Percentiles rank a stretch among this genome's conserved stretches.
Conservation (phyloP, 768 basidiomycete species). For the Tricholoma flavovirens region DNA sequence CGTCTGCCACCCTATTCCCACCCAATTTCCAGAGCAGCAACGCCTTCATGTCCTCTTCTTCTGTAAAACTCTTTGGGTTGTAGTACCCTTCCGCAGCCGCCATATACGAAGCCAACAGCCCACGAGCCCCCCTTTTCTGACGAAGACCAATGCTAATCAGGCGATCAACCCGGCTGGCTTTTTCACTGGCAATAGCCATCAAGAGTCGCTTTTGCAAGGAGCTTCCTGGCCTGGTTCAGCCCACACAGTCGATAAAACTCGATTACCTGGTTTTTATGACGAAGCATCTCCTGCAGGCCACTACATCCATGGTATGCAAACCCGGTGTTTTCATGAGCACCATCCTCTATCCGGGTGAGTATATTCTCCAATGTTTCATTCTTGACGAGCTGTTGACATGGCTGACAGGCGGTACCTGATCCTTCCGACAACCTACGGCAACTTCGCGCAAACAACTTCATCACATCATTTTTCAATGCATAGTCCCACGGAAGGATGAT, state of each 20-base stretch:
- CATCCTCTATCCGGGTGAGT: too few species aligned
- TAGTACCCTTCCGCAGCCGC: conserved; percentile 9
- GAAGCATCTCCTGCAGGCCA: too few species aligned
- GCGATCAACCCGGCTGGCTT: background rate
- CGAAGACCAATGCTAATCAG: conserved; percentile 4
- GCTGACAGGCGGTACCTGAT: too few species aligned
- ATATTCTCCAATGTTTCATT: too few species aligned
- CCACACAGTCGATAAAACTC: conserved; percentile 8
- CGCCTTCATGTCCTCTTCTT: conserved; percentile 13
- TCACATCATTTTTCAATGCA: too few species aligned
- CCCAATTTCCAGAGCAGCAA: conserved; percentile 19
- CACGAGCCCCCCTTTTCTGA: background rate
- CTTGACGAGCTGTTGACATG: too few species aligned
- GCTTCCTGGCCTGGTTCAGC: background rate
- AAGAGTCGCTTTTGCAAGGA: conserved; percentile 16
- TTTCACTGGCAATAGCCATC: conserved; percentile 11
- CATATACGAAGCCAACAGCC: background rate
- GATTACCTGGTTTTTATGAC: background rate
- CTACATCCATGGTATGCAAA: background rate
- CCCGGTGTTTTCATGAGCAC: too few species aligned
- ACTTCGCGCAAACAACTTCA: too few species aligned
- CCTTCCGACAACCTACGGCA: too few species aligned
- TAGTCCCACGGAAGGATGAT: too few species aligned
- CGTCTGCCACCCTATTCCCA: conserved; percentile 16
- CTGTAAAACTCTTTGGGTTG: conserved; percentile 16